Conservation (phyloP, 805 yeast species). For the Lachancea waltii region DNA sequence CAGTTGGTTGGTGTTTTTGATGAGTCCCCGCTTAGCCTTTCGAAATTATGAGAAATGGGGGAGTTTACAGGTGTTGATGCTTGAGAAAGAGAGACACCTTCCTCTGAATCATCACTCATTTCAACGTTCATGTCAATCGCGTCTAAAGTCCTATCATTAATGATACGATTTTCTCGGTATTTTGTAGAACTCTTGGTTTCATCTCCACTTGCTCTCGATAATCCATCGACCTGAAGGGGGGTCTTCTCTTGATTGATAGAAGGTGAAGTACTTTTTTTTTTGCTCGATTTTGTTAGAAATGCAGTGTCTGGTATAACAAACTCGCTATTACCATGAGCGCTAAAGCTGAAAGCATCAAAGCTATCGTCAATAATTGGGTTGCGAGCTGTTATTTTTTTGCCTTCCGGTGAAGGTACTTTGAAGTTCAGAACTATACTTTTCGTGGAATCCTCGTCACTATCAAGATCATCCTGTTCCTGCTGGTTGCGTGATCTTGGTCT, state of each 20-base stretch:
- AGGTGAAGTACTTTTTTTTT: background rate
- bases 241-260: too few relatives aligned
- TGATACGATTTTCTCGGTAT: too few relatives aligned
- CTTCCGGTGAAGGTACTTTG: constrained; percentile 3
- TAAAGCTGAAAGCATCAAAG: constrained; percentile 29
- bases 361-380: constrained; percentile 30
- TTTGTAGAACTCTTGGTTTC: too few relatives aligned
- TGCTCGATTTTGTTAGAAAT: constrained; percentile 1
- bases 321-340: constrained; percentile 25
- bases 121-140: constrained; percentile 7
- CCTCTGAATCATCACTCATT: constrained; percentile 5
- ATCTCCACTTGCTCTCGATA: too few relatives aligned
- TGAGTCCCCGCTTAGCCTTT: too few relatives aligned
- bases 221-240: too few relatives aligned
- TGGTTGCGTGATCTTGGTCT: background rate
- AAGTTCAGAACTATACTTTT: constrained; percentile 12
- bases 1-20: too few relatives aligned
- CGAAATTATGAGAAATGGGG: background rate
- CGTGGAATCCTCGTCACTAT: constrained; percentile 6
- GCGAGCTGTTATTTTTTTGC: constrained; percentile 13
- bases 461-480: constrained; percentile 1
- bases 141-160: background rate
- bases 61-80: constrained; percentile 1
- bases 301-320: constrained; percentile 21
- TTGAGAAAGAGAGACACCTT: background rate